Percentiles rank a stretch among this genome's conserved stretches.
phyloP scores from a whole-genome alignment of 1,284 basidiomycete species.

The Puccinia brachypodii region DNA sequence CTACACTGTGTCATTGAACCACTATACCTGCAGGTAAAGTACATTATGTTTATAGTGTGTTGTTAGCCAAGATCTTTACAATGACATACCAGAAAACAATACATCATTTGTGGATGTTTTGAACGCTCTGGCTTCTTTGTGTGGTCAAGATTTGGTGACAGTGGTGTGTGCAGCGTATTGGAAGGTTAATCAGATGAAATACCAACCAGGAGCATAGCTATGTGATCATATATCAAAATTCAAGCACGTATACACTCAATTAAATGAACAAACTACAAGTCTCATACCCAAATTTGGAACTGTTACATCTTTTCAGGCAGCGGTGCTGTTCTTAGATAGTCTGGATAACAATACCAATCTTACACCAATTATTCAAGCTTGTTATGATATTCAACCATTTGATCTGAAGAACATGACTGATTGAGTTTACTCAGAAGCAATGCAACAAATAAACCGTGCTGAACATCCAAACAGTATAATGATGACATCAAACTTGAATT shows the following conservation, averaged over 20 bases:
- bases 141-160: not conserved
- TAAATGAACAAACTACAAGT: not conserved
- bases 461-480: not conserved
- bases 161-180: not conserved
- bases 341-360: not conserved
- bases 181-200: not conserved
- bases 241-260: not conserved
- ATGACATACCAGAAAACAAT: not conserved
- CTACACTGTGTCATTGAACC: too few relatives aligned
- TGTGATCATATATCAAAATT: not conserved
- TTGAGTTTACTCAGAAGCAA: not conserved
- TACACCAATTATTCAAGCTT: not conserved
- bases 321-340: not conserved
- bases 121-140: not conserved
- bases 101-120: not conserved
- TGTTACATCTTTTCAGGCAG: not conserved
- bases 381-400: constrained; percentile 6
- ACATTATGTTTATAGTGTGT: not conserved
- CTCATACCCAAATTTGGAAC: not conserved
- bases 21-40: too few relatives aligned
- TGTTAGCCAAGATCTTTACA: not conserved
- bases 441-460: not conserved
- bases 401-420: not conserved
- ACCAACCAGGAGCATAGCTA: not conserved
- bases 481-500: not conserved